Base-by-base conservation (phyloP, 768 basidiomycete species). In the Leccinum subtestaceum region DNA sequence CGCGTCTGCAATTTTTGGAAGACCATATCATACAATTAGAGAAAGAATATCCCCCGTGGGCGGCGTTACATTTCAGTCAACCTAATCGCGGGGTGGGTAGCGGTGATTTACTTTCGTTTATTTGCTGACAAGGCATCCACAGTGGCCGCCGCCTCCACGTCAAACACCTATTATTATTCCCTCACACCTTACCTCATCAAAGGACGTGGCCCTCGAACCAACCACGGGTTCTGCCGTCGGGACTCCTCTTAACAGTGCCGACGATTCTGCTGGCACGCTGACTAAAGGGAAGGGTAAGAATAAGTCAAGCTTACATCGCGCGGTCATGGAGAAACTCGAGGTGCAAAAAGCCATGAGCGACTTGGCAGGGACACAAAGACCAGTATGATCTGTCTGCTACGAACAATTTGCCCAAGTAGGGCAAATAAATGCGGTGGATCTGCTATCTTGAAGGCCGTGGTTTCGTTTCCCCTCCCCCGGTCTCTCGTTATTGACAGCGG, bases 81-180 rank as follows among this genome's bases (percentile, higher is more conserved):
- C 91, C 91, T 3, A 81, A 84, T 65, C 84, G 91, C 58, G 88
- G 86, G 27, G 91, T 93, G 74, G 51, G 88, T 80, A 5, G 56
- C 17, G 36, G 57, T 56, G 27, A 40, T n/a, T 38, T 45, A 43
- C 12, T 17, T 53, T 27, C 19, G 1, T 21, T 10, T 10, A 6
- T 52, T 25, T 12, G 10, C 55, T 56, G 25, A 47, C 29, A 27
- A 31, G 49, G 36, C 21, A 29, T 55, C 57, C 23, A 21, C 61
- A 93, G 91, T 93, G 91, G 91, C 91, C 91, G 1, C 87, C 90
- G 7, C 90, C 91, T 4, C 91, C 90, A 3, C 86, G 86, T 1
- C 77, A 84, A 38, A 91, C 85, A 4, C 89, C 91, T 3, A 80
- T 92, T 56, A 89, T 93, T 48, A 87, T 93, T 27, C 88, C 90